Base-by-base conservation (phyloP, 2,329 filamentous ascomycete genomes). In the Huntiella abstrusa region DNA sequence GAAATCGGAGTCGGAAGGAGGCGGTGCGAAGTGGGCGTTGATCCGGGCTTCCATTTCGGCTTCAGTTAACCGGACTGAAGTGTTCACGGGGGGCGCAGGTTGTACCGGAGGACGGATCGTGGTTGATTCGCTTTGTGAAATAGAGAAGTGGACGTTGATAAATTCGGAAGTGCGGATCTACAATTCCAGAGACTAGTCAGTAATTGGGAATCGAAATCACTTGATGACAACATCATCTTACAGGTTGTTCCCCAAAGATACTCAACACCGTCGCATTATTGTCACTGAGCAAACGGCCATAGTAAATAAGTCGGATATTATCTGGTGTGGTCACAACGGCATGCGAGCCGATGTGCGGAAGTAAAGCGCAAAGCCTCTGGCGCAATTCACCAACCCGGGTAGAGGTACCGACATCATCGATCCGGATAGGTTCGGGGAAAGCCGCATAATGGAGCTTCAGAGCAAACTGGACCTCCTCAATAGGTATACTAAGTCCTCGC, bases 381-480 rank as follows among this genome's bases (percentile, higher is more conserved):
- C 77, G 78, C 33, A 79, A 59, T 56, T 75, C 62, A 47, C 65
- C 66, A 41, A 78, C 62, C 0, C 71, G 76, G 2, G 69, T 73
- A 1, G 62, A 60, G 36, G 63, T 61, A 11, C 68, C 61, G 8
- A 77, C 57, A 16, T 60, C 57, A 17, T 65, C 61, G 41, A 77
- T 70, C 37, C 60, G 57, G 43, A 77, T 56, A 12, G 69, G 68
- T 15, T 64, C 62, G 44, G 63, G 66, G 43, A 66, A 60, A 11
- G 72, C 76, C 3, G 74, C 74, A 50, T 74, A 78, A 36, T 78
- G 56, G 49, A 79, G 62, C 51, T 74, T 67, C 43, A 79, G 62
- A 49, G 69, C 74, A 57, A 77, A 67, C 33, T 61, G 60, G 45
- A 63, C 60, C 51, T 58, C 54, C 12, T 60, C 57, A 33, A 54